Conservation (phyloP, 78 protist species). For the Cavenderia fasciculata region DNA sequence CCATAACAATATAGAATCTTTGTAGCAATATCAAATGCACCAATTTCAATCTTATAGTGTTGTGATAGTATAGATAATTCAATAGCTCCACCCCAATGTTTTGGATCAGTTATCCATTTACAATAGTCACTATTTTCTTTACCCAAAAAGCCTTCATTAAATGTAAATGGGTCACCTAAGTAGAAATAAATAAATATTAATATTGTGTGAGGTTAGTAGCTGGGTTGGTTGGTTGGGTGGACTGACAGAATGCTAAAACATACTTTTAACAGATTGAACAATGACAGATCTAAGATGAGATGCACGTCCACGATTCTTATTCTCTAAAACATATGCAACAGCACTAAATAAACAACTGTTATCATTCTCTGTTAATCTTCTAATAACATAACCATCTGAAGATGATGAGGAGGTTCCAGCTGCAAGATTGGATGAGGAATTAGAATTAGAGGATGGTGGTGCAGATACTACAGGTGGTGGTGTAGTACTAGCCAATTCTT, state of each 20-base stretch:
- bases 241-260: too few species aligned
- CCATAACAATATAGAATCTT: conserved; percentile 60
- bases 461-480: background rate
- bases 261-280: conserved; percentile 41
- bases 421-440: background rate
- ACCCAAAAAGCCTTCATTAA: conserved; percentile 60
- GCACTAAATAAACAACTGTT: conserved; percentile 75
- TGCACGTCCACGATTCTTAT: conserved; percentile 44
- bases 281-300: conserved; percentile 23
- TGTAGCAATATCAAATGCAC: conserved; percentile 60
- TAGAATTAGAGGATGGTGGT: background rate
- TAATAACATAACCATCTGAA: conserved; percentile 28
- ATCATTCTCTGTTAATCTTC: conserved; percentile 67
- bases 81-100: conserved; percentile 77
- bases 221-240: background rate
- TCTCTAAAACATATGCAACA: conserved; percentile 61
- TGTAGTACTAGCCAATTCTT: background rate
- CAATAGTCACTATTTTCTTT: conserved; percentile 48
- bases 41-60: conserved; percentile 59
- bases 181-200: background rate
- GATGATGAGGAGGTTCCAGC: background rate
- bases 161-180: conserved; percentile 42
- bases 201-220: background rate
- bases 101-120: conserved; percentile 49
- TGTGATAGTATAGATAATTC: conserved; percentile 50